Percentiles rank a stretch among this genome's conserved stretches.
Evolutionary conservation across 345 rosid species (phyloP).

Genomic region (Zanthoxylum bungeanum): DNA sequence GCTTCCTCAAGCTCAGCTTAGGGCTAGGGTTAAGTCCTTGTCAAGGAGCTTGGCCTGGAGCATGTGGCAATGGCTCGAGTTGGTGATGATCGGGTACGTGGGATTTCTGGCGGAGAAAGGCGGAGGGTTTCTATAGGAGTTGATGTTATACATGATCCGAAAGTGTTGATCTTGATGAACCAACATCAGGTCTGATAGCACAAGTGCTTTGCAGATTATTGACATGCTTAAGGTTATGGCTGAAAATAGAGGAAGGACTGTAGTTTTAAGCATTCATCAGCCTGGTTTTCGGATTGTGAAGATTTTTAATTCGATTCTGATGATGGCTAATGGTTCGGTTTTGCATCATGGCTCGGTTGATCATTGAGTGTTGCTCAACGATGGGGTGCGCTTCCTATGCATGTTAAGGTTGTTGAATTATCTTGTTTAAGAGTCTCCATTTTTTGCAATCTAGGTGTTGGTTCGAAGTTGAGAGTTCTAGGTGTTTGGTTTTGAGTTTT

Average conservation of each 20-base stretch:
- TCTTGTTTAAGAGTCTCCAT: too few species aligned
- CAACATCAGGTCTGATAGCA: constrained; percentile 95
- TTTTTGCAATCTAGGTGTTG: too few species aligned
- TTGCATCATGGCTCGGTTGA: constrained; percentile 80
- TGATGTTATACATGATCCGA: constrained; percentile 85
- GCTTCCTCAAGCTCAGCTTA: constrained; percentile 51
- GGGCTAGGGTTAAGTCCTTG: constrained; percentile 60
- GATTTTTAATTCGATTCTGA: constrained; percentile 66
- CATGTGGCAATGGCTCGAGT: constrained; percentile 67
- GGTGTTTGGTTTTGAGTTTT: too few species aligned
- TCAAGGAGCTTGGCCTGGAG: constrained; percentile 80
- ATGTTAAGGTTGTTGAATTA: constrained; percentile 71
- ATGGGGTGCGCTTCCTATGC: constrained; percentile 66
- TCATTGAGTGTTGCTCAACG: constrained; percentile 48
- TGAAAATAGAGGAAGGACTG: constrained; percentile 68
- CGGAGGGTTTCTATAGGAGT: constrained; percentile 96
- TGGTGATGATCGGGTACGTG: constrained; percentile 80
- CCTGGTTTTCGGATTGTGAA: constrained; percentile 93
- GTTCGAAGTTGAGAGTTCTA: too few species aligned
- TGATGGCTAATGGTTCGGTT: constrained; percentile 75
- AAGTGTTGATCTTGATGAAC: constrained; percentile 93
- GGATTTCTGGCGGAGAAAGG: constrained; percentile 95
- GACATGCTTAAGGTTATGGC: constrained; percentile 93
- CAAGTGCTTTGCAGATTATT: constrained; percentile 75
- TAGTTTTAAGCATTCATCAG: constrained; percentile 81